phyloP scores from a whole-genome alignment of 73 alveolate species.

The Diophrys sp. region DNA sequence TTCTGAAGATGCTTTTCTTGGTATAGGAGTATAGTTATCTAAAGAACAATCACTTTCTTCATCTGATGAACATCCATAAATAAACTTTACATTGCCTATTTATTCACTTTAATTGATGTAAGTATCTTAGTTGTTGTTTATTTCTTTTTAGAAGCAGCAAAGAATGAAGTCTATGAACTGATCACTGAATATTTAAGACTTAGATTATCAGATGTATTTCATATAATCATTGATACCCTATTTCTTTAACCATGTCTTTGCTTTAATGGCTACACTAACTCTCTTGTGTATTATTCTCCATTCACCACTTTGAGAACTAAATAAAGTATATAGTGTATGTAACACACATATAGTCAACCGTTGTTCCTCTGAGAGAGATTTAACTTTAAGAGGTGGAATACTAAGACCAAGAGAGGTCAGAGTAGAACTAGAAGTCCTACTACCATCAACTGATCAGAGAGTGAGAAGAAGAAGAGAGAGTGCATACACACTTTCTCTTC shows the following conservation, averaged over 20 bases:
- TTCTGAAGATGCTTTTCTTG: too few relatives aligned
- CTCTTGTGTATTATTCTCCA: background rate
- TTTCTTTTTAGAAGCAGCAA: conserved; percentile 5
- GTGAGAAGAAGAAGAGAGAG: background rate
- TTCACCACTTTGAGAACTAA: background rate
- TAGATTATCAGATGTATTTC: too few relatives aligned
- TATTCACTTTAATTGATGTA: too few relatives aligned
- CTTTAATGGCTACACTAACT: background rate
- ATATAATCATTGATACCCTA: background rate
- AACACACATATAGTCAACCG: conserved; percentile 5
- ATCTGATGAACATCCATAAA: too few relatives aligned
- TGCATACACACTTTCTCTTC: background rate
- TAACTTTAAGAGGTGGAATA: background rate
- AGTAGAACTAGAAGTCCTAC: background rate
- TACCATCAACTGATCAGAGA: background rate
- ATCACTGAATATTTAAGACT: conserved; percentile 15
- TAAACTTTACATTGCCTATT: too few relatives aligned
- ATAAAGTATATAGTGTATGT: conserved; percentile 36
- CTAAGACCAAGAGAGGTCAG: background rate
- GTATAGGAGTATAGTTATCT: too few relatives aligned
- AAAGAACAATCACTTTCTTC: too few relatives aligned
- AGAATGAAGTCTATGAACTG: conserved; percentile 22
- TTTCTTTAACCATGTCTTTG: background rate
- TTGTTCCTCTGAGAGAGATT: background rate
- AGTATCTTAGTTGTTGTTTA: background rate